Conservation (phyloP, 2,329 filamentous ascomycete genomes). For the Penicillium carneum region DNA sequence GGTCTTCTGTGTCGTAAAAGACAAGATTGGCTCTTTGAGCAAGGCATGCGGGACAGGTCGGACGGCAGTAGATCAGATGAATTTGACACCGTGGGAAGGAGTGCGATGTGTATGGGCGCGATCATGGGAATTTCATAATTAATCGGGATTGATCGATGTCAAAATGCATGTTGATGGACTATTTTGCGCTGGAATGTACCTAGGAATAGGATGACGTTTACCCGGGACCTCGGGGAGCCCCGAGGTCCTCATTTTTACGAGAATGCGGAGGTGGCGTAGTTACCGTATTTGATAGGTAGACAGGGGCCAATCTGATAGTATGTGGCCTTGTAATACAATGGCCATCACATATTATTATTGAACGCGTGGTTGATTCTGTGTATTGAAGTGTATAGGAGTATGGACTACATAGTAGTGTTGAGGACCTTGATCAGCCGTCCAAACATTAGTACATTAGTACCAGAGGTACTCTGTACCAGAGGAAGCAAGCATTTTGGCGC, state of each 20-base stretch:
- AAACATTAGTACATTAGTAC: not conserved
- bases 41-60: not conserved
- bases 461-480: not conserved
- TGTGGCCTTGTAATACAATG: no score
- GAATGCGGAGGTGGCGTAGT: not conserved
- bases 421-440: not conserved
- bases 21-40: not conserved
- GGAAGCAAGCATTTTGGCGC: not conserved
- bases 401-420: not conserved
- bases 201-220: not conserved
- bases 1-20: not conserved
- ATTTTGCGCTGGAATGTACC: not conserved
- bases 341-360: no score
- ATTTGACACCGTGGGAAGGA: constrained; percentile 1
- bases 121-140: not conserved
- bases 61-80: not conserved
- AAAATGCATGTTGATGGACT: not conserved
- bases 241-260: not conserved
- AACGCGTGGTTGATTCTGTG: not conserved
- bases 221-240: no score
- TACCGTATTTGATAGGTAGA: no score
- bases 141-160: not conserved
- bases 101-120: not conserved
- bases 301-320: no score
- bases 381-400: not conserved